phyloP scores from a whole-genome alignment of 306 rosid genomes.

The Ormosia emarginata region DNA sequence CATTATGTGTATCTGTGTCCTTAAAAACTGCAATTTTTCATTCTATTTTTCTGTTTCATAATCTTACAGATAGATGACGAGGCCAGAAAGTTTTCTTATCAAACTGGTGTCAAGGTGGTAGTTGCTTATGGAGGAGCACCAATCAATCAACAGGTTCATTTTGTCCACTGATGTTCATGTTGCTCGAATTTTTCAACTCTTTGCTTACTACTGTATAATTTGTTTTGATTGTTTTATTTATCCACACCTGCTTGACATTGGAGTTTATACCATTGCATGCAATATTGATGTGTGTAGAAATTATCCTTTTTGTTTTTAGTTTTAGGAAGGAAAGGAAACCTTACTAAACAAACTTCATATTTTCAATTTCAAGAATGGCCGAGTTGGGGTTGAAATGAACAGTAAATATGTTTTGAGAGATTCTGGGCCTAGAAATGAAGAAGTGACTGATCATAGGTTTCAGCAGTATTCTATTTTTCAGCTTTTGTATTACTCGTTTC shows the following conservation, averaged over 20 bases:
- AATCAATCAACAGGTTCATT: slow-evolving; percentile 67
- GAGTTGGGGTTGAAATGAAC: background rate
- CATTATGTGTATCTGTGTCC: background rate
- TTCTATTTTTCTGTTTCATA: background rate
- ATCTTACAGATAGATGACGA: slow-evolving; percentile 69
- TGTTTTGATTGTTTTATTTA: background rate
- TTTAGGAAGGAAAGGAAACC: background rate
- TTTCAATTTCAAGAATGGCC: background rate
- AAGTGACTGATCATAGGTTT: background rate
- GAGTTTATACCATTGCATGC: background rate
- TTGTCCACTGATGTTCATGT: background rate
- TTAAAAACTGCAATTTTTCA: background rate
- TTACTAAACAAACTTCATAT: background rate
- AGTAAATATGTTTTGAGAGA: background rate
- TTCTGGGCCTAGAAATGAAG: background rate
- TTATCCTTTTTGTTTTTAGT: background rate
- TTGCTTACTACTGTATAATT: background rate
- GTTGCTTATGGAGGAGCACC: slow-evolving; percentile 94
- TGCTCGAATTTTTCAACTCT: background rate
- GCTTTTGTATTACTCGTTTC: background rate
- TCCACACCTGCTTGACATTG: background rate
- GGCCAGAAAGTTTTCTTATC: slow-evolving; percentile 74
- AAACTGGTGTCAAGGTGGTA: slow-evolving; percentile 81
- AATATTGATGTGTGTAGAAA: background rate
- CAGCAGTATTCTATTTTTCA: background rate